phyloP scores from a whole-genome alignment of 176 grass and related monocot species.

The Chrysopogon serrulatus region DNA sequence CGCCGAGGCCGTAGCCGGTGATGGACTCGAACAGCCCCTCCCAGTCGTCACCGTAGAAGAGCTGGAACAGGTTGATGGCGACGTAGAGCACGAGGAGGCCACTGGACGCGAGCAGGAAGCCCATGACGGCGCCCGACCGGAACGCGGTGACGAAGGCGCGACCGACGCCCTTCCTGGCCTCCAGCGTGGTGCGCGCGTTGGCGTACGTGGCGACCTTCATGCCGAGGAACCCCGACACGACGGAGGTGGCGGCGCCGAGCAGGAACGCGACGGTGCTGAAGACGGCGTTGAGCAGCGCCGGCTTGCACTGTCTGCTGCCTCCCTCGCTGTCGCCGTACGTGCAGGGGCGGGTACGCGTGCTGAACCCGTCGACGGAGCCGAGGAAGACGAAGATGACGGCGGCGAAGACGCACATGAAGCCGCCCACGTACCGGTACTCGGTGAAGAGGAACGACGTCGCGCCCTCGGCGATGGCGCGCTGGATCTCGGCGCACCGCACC shows the following conservation, averaged over 20 bases:
- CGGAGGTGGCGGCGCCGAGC: slow-evolving; percentile 45
- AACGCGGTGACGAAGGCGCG: slow-evolving; percentile 50
- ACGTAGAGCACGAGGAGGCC: slow-evolving; percentile 49
- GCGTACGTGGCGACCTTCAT: slow-evolving; percentile 57
- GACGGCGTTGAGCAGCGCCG: slow-evolving; percentile 37
- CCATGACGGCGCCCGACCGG: slow-evolving; percentile 51
- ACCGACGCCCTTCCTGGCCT: slow-evolving; percentile 48
- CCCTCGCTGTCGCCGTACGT: slow-evolving; percentile 49
- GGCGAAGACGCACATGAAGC: slow-evolving; percentile 75
- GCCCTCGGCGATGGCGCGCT: slow-evolving; percentile 49
- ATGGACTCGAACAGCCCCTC: slow-evolving; percentile 58
- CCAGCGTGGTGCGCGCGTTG: slow-evolving; percentile 53
- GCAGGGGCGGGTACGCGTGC: slow-evolving; percentile 54
- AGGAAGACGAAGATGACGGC: slow-evolving; percentile 78
- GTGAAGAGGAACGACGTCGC: slow-evolving; percentile 76
- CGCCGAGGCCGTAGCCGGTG: slow-evolving; percentile 55
- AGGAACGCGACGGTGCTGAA: slow-evolving; percentile 50
- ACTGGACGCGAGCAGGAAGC: slow-evolving; percentile 42
- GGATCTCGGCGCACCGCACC: slow-evolving; percentile 42
- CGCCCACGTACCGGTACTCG: slow-evolving; percentile 67
- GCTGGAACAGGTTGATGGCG: slow-evolving; percentile 37
- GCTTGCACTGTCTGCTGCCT: slow-evolving; percentile 41
- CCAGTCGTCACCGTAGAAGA: slow-evolving; percentile 57
- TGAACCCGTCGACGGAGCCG: slow-evolving; percentile 77
- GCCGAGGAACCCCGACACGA: slow-evolving; percentile 51